phyloP scores from a whole-genome alignment of 805 yeast species.

The Lipomyces lipofer region DNA sequence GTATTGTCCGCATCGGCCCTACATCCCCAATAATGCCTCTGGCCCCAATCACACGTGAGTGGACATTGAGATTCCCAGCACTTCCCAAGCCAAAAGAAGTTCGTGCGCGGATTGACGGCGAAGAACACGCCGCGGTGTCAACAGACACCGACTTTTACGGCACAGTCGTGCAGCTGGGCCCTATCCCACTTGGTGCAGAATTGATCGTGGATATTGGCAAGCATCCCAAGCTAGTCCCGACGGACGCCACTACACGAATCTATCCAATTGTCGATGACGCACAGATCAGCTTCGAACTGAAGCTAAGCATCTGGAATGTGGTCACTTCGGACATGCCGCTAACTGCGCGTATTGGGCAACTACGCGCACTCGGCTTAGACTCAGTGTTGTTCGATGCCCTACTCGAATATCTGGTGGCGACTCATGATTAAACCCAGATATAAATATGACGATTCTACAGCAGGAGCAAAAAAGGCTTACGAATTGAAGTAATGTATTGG shows the following conservation, averaged over 20 bases:
- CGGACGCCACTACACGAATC: neutral
- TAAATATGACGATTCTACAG: no score
- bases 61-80: neutral
- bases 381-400: neutral
- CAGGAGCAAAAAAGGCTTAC: no score
- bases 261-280: conserved; percentile 1
- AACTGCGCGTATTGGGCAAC: neutral
- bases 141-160: neutral
- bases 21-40: neutral
- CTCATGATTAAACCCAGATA: neutral
- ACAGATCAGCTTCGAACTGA: neutral
- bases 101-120: neutral
- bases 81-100: neutral
- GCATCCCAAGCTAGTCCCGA: neutral
- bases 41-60: neutral
- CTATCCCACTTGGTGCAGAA: neutral
- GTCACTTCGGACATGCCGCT: neutral
- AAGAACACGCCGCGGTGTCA: neutral
- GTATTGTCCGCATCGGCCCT: neutral
- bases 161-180: neutral
- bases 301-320: neutral
- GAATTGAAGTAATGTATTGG: no score
- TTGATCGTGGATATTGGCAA: neutral
- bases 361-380: neutral
- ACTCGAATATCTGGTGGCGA: conserved; percentile 1